Conservation (phyloP, 106 monocot species). For the Acorus calamus region DNA sequence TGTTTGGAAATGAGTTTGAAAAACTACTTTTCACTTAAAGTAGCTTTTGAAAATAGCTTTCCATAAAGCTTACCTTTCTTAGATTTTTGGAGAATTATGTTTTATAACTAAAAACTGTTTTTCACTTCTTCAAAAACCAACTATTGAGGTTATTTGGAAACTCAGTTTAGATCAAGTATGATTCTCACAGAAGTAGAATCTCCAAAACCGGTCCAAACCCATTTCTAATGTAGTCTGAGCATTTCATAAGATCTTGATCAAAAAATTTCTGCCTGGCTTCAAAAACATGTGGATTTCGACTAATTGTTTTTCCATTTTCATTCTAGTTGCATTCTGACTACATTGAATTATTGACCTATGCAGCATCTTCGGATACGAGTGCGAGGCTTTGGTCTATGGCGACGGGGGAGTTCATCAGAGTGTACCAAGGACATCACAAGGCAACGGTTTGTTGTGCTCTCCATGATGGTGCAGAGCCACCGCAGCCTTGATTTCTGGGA, state of each 20-base stretch:
- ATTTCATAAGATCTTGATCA: too few relatives aligned
- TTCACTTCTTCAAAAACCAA: not conserved
- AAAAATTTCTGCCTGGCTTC: too few relatives aligned
- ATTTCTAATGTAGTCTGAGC: too few relatives aligned
- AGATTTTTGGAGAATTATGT: not conserved
- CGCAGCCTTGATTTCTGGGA: constrained; percentile 25
- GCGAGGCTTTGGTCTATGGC: constrained; percentile 81
- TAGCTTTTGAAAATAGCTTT: too few relatives aligned
- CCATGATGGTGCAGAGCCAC: constrained; percentile 77
- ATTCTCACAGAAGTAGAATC: too few relatives aligned
- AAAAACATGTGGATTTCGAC: too few relatives aligned
- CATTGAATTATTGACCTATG: not conserved
- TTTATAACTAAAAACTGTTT: not conserved
- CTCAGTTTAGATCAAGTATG: too few relatives aligned
- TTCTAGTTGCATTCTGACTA: not conserved
- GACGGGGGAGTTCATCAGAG: constrained; percentile 67
- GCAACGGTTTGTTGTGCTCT: constrained; percentile 83
- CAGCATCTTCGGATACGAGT: constrained; percentile 89
- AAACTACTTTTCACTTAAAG: too few relatives aligned
- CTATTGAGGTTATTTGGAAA: too few relatives aligned
- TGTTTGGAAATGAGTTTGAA: too few relatives aligned
- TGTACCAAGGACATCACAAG: constrained; percentile 90
- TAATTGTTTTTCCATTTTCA: not conserved
- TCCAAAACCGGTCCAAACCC: too few relatives aligned
- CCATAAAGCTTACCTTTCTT: not conserved